A percentile compares a stretch with the other conserved stretches of the same genome.
Conservation (phyloP, 495 filamentous ascomycete species). For the Aspergillus conjunctus region DNA sequence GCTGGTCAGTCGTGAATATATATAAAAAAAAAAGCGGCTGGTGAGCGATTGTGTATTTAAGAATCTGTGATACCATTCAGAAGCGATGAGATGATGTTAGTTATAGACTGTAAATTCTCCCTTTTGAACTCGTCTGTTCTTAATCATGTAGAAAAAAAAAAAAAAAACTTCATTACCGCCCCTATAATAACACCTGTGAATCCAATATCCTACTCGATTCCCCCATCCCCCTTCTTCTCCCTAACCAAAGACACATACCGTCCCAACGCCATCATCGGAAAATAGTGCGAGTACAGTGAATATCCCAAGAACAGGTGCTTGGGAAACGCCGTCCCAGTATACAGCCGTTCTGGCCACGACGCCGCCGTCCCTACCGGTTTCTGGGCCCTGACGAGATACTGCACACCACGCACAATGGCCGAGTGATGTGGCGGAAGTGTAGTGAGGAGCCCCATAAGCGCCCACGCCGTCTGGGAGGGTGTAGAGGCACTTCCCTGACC, state of each 20-base stretch:
- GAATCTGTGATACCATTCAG: neutral
- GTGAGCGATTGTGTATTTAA: neutral
- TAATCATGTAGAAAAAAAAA: too few relatives aligned
- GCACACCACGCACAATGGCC: slow-evolving; percentile 26
- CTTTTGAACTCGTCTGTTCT: too few relatives aligned
- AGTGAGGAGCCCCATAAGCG: slow-evolving; percentile 33
- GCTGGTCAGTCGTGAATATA: too few relatives aligned
- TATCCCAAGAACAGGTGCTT: slow-evolving; percentile 39
- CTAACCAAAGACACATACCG: slow-evolving; percentile 24
- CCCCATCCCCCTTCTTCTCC: neutral
- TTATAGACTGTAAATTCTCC: too few relatives aligned
- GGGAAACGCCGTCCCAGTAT: slow-evolving; percentile 43
- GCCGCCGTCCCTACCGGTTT: neutral
- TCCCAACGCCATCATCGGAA: slow-evolving; percentile 45
- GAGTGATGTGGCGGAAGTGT: slow-evolving; percentile 10
- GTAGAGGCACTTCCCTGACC: slow-evolving; percentile 29
- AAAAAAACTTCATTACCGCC: too few relatives aligned
- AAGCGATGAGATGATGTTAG: neutral
- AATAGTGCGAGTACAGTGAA: slow-evolving; percentile 38
- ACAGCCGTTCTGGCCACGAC: slow-evolving; percentile 32
- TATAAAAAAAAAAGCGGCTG: neutral
- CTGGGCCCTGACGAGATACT: slow-evolving; percentile 24
- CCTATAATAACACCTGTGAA: neutral
- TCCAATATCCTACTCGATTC: neutral
- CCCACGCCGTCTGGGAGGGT: slow-evolving; percentile 43